Evolutionary conservation across 2,329 filamentous ascomycete genomes (phyloP), one percentile per base, ranked within the genome.

Genomic region (Penicillium sp.): DNA sequence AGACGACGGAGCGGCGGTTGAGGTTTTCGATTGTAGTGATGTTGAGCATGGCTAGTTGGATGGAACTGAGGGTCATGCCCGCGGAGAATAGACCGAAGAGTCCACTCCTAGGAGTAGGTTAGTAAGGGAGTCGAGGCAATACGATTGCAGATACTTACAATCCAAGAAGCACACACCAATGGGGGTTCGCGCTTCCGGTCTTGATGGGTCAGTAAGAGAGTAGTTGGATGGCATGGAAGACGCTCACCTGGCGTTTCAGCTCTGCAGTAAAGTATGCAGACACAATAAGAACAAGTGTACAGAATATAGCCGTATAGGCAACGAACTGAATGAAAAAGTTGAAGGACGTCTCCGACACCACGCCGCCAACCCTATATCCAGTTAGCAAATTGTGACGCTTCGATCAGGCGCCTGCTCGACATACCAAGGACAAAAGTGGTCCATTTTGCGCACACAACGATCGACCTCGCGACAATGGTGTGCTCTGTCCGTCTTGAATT

Each of bases 281-380:
- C 0, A 84, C 75, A 18, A 82, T 77, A 40, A 94, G 69, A 8
- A 79, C 69, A 48, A 87, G 78, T 2, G 74, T 67, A 55, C 84
- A 89, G 57, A 84, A 87, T 3, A 88, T 58, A 4, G 80, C 71
- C 1, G 82, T 82, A 65, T 93, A 95, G 35, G 80, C 77, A 13
- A 83, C 82, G 62, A 96, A 95, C 56, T 96, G 93, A 9, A 89
- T 74, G 62, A 98, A 97, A 69, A 88, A 96, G 60, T 96, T 96
- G 73, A 91, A 90, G 2, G 85, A 75, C 1, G 82, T 89, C 65
- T 96, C 90, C 0, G 83, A 86, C 8, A 98, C 84, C 55, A 95
- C 87, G 18, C 91, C 93, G 3, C 91, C 91, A n/a, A 95, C 90
- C 86, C 86, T 78, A 40, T 11, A 40, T 23, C 23, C 22, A 26